Base-by-base conservation (phyloP, 805 yeast genomes). In the Candida hungchunana region DNA sequence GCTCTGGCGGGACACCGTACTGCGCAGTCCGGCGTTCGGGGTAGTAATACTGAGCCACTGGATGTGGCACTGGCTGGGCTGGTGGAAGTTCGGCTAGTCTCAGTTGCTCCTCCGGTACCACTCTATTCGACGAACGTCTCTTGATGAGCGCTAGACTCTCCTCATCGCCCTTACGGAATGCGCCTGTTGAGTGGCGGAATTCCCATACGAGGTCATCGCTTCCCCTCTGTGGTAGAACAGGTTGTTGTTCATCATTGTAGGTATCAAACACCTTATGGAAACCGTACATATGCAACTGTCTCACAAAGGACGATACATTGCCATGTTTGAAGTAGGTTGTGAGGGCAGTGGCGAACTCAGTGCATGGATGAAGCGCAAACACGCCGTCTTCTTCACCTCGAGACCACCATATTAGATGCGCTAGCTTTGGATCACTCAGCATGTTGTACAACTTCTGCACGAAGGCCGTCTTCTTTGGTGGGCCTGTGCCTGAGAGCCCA, bases 261-360 rank as follows among this genome's bases (percentile, higher is more conserved):
- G 46, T 29, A 42, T 52, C 59, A 36, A 53, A 48, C 64, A 73
- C 79, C 62, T 89, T 88, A 60, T 89, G 96, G 64, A 89, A 88
- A 1, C 96, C 96, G 58, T 88, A 88, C 97, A 89, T 90, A 65
- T 90, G 95, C 30, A 89, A 66, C 61, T 90, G 97, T 31, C 97
- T 75, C 23, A 90, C 96, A 64, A 90, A 90, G 42, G 90, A 79
- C 17, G 95, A 87, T 19, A 89, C 87, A 55, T 90, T 90, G 4
- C 95, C 94, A 63, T 89, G 97, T 58, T 90, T 90, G 68, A 90
- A 89, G 58, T 84, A 88, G 31, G 69, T 68, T n/a, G 82, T 77
- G 32, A 82, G 55, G 1, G 75, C 73, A 26, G 64, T 62, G 9
- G 82, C 75, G 55, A 79, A 79, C 43, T 77, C 82, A 19, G 75